Base-by-base conservation (phyloP, 1,139 yeast genomes). In the Wickerhamomyces sp. region DNA sequence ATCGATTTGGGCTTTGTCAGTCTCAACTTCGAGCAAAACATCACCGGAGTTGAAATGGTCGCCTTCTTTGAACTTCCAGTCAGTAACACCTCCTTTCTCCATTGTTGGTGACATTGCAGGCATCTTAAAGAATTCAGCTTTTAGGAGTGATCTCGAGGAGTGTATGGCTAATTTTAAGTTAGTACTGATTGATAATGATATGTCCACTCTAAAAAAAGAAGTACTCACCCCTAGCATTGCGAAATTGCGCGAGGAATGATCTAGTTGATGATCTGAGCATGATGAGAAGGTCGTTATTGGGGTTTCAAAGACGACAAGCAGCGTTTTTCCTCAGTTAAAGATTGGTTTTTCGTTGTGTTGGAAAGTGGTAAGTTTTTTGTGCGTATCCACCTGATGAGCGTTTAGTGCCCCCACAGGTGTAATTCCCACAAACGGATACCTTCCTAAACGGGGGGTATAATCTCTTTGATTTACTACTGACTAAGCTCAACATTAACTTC, bases 21-120 rank as follows among this genome's bases (percentile, higher is more conserved):
- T 90, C 66, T 90, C 97, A 34, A 90, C 87, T 60, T 90, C 97
- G 45, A 90, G 68, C 45, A 90, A 67, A 3, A 87, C 90, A 61
- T 93, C 98, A 30, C 99, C 99, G 6, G 95, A 79, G 39, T 71
- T 63, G 66, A 84, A 91, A 8, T 72, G 51, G 13, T 88, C 94
- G 38, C 96, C 97, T 42, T 83, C 81, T 62, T 89, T 82, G 60
- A 82, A 75, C 64, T 89, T 88, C 99, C 99, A 93, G 46, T 80
- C 75, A n/a, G 89, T 89, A 56, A 93, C 78, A n/a, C 96, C 96
- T 40, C 99, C 99, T 62, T 84, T 90, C 30, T 93, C 89, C 99
- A 93, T 93, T 23, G 99, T 93, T 36, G 99, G 99, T 8, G 97
- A 90, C 97, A 93, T 88, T 29, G 99, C 97, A 5, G 99, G 99